Evolutionary conservation across 495 filamentous ascomycete genomes (phyloP), one percentile per base, ranked within the genome.

Genomic region (Xylaria cubensis): DNA sequence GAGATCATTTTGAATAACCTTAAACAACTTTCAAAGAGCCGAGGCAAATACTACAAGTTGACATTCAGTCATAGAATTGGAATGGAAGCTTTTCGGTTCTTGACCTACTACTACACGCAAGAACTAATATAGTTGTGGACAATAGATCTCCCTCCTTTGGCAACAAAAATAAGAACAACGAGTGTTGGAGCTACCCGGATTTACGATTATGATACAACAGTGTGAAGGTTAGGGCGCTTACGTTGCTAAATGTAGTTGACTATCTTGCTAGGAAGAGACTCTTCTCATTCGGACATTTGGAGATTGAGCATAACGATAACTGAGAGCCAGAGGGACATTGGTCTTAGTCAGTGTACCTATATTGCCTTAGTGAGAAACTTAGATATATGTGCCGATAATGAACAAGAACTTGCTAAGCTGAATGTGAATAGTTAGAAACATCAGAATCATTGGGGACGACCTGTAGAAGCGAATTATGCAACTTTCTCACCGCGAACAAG

Each of bases 1-100:
- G 66, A 73, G 63, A 58, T 70, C n/a, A 26, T 50, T 51, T 34
- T n/a, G 50, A 24, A 21, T 64, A 5, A 42, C 17, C 32, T 61
- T 3, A 17, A 7, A 19, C 32, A 39, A 21, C 0, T 4, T 46
- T 34, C 0, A 39, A 17, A 61, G 17, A 39, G 56, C n/a, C 6
- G 12, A 39, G 56, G n/a, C 34, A 9, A 61, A 61, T 21, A 39
- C 3, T 19, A 21, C 8, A 21, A 50, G 19, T 50, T 42, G n/a
- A 50, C 7, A 24, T 1, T n/a, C 1, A 51, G 24, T 8, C 21
- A 24, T 51, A 24, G 9, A 4, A 51, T 24, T 8, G 21, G 24
- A n/a, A 10, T 8, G n/a, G n/a, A 51, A 29, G 26, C 51, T 24
- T 55, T 53, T 26, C 24, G 4, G 1, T 29, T 13, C 26, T 55